Percentiles rank a stretch among this genome's conserved stretches.
Evolutionary conservation across 2,329 filamentous ascomycete species (phyloP).

Genomic region (Ceratocystis papillata): DNA sequence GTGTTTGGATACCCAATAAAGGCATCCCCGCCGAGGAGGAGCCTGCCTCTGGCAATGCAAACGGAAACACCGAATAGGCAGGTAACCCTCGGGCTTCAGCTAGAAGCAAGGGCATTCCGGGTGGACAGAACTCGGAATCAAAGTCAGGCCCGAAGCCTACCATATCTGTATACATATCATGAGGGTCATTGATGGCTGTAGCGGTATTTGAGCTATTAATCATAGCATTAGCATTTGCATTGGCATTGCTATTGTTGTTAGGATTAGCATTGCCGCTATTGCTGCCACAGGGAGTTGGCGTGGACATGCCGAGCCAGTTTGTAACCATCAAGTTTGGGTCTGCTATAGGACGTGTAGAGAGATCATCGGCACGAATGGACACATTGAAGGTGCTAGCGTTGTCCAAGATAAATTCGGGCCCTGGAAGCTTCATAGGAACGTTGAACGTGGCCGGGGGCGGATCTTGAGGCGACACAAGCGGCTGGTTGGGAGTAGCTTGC

Average conservation of each 20-base stretch:
- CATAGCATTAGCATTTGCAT: not conserved
- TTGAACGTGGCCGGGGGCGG: not conserved
- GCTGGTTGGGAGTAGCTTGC: not conserved
- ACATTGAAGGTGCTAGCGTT: slow-evolving; percentile 17
- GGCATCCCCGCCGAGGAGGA: not conserved
- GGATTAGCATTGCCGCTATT: not conserved
- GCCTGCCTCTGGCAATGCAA: slow-evolving; percentile 13
- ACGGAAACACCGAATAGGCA: slow-evolving; percentile 18
- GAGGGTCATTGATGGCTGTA: not conserved
- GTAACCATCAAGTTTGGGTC: slow-evolving; percentile 7
- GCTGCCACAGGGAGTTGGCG: not conserved
- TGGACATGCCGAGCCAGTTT: slow-evolving; percentile 12
- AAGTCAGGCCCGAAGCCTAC: slow-evolving; percentile 16
- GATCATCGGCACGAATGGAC: slow-evolving; percentile 2
- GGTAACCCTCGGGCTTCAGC: slow-evolving; percentile 26
- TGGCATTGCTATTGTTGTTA: not conserved
- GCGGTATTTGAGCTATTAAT: not conserved
- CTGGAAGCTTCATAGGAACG: slow-evolving; percentile 5
- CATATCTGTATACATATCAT: slow-evolving; percentile 5
- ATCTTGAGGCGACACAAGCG: not conserved
- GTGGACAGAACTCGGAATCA: slow-evolving; percentile 24
- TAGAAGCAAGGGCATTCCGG: slow-evolving; percentile 24
- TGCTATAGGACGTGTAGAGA: slow-evolving; percentile 2
- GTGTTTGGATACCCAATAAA: slow-evolving; percentile 7
- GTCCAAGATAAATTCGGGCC: slow-evolving; percentile 16